Conservation (phyloP, 306 rosid species). For the Vigna nakashimae region DNA sequence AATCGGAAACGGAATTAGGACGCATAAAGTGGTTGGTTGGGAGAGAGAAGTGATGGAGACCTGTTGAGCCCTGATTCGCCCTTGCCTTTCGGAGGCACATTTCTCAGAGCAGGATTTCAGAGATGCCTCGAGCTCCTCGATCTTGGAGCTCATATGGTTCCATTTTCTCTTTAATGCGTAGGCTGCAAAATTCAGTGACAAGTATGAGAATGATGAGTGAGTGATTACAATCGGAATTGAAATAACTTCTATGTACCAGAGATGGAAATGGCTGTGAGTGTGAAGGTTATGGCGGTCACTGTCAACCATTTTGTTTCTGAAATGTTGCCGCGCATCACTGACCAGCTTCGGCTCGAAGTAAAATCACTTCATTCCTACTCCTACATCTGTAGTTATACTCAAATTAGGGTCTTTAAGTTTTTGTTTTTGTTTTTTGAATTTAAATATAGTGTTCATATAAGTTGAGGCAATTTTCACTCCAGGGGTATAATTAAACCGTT, state of each 20-base stretch:
- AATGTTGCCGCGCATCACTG: constrained; percentile 9
- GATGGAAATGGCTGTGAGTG: constrained; percentile 63
- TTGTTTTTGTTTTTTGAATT: too few species aligned
- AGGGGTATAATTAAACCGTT: too few species aligned
- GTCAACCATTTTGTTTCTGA: constrained; percentile 48
- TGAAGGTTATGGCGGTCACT: constrained; percentile 43
- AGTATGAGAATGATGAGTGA: neutral
- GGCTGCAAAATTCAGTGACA: constrained; percentile 43
- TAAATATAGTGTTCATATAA: too few species aligned
- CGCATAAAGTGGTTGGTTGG: neutral
- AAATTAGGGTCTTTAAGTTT: too few species aligned
- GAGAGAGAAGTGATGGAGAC: constrained; percentile 35
- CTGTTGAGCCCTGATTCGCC: constrained; percentile 96
- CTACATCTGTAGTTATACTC: neutral
- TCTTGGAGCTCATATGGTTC: constrained; percentile 62
- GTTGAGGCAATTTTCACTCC: too few species aligned
- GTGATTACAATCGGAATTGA: neutral
- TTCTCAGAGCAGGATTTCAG: constrained; percentile 62
- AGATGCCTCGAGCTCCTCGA: constrained; percentile 65
- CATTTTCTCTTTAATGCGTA: constrained; percentile 58
- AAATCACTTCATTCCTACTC: neutral
- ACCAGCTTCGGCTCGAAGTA: too few species aligned
- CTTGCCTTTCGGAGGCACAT: constrained; percentile 83
- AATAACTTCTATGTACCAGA: constrained; percentile 43
- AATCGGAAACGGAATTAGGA: constrained; percentile 18